Evolutionary conservation across 1,284 basidiomycete genomes (phyloP), one percentile per base, ranked within the genome.

Genomic region (Trametes hirsuta): DNA sequence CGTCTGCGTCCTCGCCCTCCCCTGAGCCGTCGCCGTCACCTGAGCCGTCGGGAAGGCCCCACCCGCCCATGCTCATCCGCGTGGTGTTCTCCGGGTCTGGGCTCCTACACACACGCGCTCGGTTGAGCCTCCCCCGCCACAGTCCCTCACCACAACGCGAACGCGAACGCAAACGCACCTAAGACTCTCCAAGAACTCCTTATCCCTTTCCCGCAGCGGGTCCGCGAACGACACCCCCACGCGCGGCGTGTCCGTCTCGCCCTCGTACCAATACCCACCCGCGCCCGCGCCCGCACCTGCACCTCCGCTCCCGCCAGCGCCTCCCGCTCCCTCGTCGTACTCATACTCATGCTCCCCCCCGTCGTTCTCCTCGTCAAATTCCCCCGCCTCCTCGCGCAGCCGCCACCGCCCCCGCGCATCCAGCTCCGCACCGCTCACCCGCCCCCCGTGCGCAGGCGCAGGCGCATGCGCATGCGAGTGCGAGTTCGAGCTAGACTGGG

Each of bases 131-230:
- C 18, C 6, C 25, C 11, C 51, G n/a, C 4, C 3, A 3, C 30
- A 18, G 18, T 18, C 18, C 8, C 8, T 44, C 1, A 18, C 18
- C 21, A 10, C 47, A 22, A 18, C 18, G 18, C 47, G 14, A 24
- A 25, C 14, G 30, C 5, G 4, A 18, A 53, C 47, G 18, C 40
- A 25, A 15, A 73, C 74, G 45, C 59, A 83, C 81, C 79, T 74
- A 14, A 88, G 69, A 15, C 84, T 80, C 56, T 88, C 86, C 45
- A 88, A 68, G 55, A 88, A 77, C 69, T 85, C 84, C 60, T 81
- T 75, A 58, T 83, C 84, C 48, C 77, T 72, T 60, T 84, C 81
- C 35, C 81, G 69, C 50, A 79, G 79, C 18, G 73, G 64, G 42
- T 81, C 79, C 34, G 72, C 62, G 54, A 66, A 66, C 53, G 54